A percentile compares a stretch with the other conserved stretches of the same genome.
phyloP scores from a whole-genome alignment of 306 rosid species.

The Betula pendula region DNA sequence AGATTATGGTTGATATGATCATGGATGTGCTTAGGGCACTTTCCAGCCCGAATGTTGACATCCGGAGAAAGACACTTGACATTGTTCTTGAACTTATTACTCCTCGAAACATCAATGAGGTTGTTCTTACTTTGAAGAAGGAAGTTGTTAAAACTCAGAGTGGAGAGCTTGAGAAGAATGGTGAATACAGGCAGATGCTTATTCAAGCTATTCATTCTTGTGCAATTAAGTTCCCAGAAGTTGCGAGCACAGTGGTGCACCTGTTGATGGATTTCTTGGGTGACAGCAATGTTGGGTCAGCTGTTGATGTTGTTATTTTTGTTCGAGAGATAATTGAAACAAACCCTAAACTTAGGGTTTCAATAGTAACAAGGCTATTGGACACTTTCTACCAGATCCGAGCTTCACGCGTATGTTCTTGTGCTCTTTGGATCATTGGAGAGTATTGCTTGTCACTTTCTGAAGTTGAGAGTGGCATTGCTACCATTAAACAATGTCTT shows the following conservation, averaged over 20 bases:
- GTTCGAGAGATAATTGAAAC: conserved; percentile 96
- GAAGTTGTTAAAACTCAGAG: conserved; percentile 94
- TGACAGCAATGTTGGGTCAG: conserved; percentile 82
- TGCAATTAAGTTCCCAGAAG: conserved; percentile 97
- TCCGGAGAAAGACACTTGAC: conserved; percentile 88
- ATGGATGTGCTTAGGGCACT: conserved; percentile 98
- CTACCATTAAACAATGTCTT: conserved; percentile 80
- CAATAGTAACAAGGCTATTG: conserved; percentile 83
- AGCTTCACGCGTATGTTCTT: conserved; percentile 82
- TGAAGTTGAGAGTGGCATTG: conserved; percentile 88
- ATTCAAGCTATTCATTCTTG: conserved; percentile 97
- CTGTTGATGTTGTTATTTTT: conserved; percentile 85
- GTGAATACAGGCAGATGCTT: conserved; percentile 91
- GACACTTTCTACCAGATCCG: conserved; percentile 96
- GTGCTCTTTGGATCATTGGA: conserved; percentile 95
- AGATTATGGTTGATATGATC: conserved; percentile 86
- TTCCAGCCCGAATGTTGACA: conserved; percentile 76
- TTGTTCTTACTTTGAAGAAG: conserved; percentile 88
- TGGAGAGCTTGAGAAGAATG: conserved; percentile 95
- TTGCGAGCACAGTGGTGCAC: conserved; percentile 95
- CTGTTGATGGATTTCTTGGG: conserved; percentile 98
- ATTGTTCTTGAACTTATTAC: conserved; percentile 86
- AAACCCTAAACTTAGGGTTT: conserved; percentile 83
- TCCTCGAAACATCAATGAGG: conserved; percentile 81
- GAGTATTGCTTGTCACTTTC: conserved; percentile 91